Evolutionary conservation across 805 yeast species (phyloP), one percentile per base, ranked within the genome.

Genomic region (Candida pseudofarinosa): DNA sequence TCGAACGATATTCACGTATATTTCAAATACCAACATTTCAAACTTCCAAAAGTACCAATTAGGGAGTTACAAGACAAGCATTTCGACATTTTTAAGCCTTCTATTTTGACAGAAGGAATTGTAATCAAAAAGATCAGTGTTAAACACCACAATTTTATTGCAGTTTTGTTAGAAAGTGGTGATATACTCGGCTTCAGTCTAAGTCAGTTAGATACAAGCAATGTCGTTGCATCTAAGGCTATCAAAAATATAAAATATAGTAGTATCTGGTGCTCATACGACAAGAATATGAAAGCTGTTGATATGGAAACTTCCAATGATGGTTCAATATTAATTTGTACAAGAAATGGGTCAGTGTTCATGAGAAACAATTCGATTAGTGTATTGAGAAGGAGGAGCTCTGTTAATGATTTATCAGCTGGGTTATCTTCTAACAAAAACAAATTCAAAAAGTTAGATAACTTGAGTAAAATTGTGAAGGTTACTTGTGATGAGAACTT

Each of bases 301-400:
- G 95, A 88, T 61, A 74, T 85, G 26, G 91, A 82, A 53, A 71
- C 83, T 35, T 76, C 85, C 2, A 67, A 63, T 14, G 85, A 83
- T 53, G 95, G 95, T 0, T 79, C 86, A 0, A 59, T 87, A 2
- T 66, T 89, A 1, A 57, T 90, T 1, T 77, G 85, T 48, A 83
- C 93, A 0, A 59, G 68, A 16, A 79, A 80, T 38, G 97, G 97
- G 0, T 74, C 83, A 17, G 86, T 78, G 0, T 88, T 76, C 50
- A 66, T 69, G 49, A 74, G 64, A 48, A 50, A 63, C 3, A 50
- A 37, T n/a, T 48, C 50, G 36, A 39, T 59, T n/a, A 15, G 34
- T 15, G 13, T n/a, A 6, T 47, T 45, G 14, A 56, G 51, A 38
- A 41, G 73, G 17, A 55, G 60, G 38, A 63, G 55, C 18, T 67